Evolutionary conservation across 306 rosid species (phyloP), one percentile per base, ranked within the genome.

Genomic region (Glycine soja): DNA sequence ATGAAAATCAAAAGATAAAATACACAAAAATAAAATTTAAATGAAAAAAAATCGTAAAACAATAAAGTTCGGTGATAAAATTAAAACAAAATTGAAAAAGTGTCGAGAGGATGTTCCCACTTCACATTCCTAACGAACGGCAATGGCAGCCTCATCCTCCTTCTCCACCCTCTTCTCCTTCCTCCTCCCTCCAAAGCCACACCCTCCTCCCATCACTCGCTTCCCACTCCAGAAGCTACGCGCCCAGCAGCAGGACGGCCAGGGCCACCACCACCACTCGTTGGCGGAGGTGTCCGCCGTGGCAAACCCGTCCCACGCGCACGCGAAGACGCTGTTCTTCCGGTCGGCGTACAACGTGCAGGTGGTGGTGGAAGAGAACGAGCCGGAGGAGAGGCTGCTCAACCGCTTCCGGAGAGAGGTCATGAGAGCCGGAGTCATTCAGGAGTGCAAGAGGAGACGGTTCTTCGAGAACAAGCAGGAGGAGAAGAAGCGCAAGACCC

Each of bases 331-430:
- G 5, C 86, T 92, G 5, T 86, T 80, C 91, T 87, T 85, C 79
- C 79, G 63, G 2, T 84, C 91, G 9, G 89, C 85, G 0, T 91
- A 81, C 86, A 94, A 92, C 82, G 97, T 92, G 38, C 91, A 90
- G 87, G 90, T 90, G 69, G 58, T 88, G 13, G 91, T 92, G 2
- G 93, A 85, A 14, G 97, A 94, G 45, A 88, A 88, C 70, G 98
- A 95, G 89, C 86, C 93, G 1, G 97, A 90, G 83, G 99, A 95
- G 88, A 74, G 93, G 82, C 83, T 95, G 2, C 85, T 95, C 14
- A 81, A 79, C 75, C 81, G 97, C 83, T 95, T 92, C 80, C 84
- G 94, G 1, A 79, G 97, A 47, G 97, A 95, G 86, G 97, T 93
- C 8, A 85, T 93, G 92, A 86, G 48, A 67, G 93, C 99, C 13